Base-by-base conservation (phyloP, 768 basidiomycete genomes). In the Russula ochroleuca region DNA sequence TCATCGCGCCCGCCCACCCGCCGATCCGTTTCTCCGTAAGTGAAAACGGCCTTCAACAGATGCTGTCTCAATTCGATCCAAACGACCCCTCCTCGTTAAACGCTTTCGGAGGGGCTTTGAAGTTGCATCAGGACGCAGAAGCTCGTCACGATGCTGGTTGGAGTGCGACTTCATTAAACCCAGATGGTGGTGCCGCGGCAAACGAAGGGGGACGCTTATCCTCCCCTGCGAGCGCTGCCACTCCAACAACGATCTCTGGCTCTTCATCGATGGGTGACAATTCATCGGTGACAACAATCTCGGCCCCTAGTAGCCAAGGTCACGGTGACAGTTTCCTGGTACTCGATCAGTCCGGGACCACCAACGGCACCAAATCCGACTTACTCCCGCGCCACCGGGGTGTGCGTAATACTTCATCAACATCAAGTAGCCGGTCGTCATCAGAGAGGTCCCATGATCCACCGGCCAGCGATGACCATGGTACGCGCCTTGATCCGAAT, bases 1-100 rank as follows among this genome's bases (percentile, higher is more conserved):
- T 88, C 72, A 90, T 92, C 54, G 89, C 91, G 0, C 93, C 94
- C 43, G 90, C 92, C 3, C 78, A 94, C 33, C 93, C 93, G 3
- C 92, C 92, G 0, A 94, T 96, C 70, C 85, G 91, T n/a, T 88
- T 96, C 73, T 95, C 94, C 17, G 81, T 96, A 76, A 88, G 85
- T 63, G 82, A 85, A 51, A 78, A 84, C 0, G 94, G 96, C 72
- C 94, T 98, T 70, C 84, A 86, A 0, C 88, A 89, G 63, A 74
- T 90, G 19, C 79, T 90, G 56, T 83, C 75, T 68, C 82, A 83
- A 37, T 82, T 85, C 7, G 82, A 81, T 41, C 82, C 65, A 17
- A 59, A 45, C 37, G 54, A 65, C n/a, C 64, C 59, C 48, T 61
- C 58, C 71, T 81, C 61, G 78, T 79, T 68, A 76, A 79, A 19